These are phyloP conservation scores for Suillus variegatus DNA, from an alignment of 768 basidiomycete species.

Conservation along the genomic window DNA sequence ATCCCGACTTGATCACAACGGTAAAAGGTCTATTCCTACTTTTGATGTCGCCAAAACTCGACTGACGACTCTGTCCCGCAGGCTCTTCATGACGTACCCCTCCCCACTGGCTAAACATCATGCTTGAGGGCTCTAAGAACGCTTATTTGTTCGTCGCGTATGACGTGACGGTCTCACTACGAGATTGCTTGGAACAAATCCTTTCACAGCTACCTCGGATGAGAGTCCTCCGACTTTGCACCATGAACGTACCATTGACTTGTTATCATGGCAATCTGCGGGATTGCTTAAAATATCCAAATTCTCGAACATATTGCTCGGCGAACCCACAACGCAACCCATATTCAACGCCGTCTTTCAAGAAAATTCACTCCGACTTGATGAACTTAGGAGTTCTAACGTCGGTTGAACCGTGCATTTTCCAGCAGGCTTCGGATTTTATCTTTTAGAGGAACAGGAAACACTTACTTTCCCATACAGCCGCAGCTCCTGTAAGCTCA, in stretches of 20 bases:
- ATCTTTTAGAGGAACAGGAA: constrained; percentile 32
- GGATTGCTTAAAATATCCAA: constrained; percentile 21
- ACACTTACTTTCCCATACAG: constrained; percentile 18
- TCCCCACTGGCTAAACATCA: constrained; percentile 40
- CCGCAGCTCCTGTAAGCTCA: constrained; percentile 34
- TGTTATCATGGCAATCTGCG: too few relatives aligned
- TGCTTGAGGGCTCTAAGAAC: constrained; percentile 46
- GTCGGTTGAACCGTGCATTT: constrained; percentile 39
- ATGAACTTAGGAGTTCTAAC: constrained; percentile 37
- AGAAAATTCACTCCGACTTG: constrained; percentile 34
- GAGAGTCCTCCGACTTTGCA: constrained; percentile 23
- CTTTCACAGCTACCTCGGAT: background rate
- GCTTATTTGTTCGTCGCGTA: constrained; percentile 32
- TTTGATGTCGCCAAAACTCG: background rate
- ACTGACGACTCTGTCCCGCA: background rate
- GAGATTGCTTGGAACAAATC: constrained; percentile 13
- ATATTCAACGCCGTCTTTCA: constrained; percentile 29
- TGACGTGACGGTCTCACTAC: constrained; percentile 37
- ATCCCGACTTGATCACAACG: background rate
- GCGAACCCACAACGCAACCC: constrained; percentile 18
- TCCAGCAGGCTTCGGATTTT: constrained; percentile 38
- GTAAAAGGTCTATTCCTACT: background rate
- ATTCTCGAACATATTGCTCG: constrained; percentile 20
- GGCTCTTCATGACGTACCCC: constrained; percentile 6
- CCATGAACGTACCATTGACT: background rate